Conservation (phyloP, 768 basidiomycete species). For the Auriscalpium vulgare region DNA sequence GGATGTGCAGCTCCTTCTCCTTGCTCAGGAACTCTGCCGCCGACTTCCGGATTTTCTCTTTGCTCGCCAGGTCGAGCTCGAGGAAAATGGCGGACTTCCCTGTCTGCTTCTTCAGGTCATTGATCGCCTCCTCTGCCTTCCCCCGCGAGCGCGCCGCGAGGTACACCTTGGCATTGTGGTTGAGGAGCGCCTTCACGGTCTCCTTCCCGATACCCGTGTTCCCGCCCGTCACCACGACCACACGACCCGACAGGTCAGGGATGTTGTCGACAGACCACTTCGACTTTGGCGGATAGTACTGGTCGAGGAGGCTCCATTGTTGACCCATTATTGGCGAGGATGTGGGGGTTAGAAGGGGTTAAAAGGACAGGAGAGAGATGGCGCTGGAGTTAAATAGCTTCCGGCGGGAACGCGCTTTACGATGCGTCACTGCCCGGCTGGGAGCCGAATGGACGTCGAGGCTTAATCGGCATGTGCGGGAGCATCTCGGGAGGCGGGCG, state of each 20-base stretch:
- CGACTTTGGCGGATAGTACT: background rate
- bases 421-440: too few species aligned
- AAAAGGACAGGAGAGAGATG: too few species aligned
- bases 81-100: constrained; percentile 26
- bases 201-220: constrained; percentile 22
- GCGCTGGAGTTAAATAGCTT: too few species aligned
- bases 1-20: constrained; percentile 13
- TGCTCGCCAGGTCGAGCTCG: constrained; percentile 21
- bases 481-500: too few species aligned
- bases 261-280: background rate
- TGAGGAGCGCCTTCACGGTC: background rate
- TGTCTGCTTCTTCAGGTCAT: constrained; percentile 23
- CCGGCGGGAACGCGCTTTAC: too few species aligned
- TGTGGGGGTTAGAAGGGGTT: too few species aligned
- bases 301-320: background rate
- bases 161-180: constrained; percentile 23
- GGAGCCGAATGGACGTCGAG: too few species aligned
- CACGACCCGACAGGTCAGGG: constrained; percentile 1
- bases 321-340: background rate
- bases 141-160: constrained; percentile 22
- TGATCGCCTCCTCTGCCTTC: constrained; percentile 24
- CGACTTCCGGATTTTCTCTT: constrained; percentile 16
- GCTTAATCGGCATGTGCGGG: too few species aligned
- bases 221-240: constrained; percentile 1
- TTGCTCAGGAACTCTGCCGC: constrained; percentile 17